Evolutionary conservation across 257 asterid species (phyloP).

Genomic region (Solanum rostratum): DNA sequence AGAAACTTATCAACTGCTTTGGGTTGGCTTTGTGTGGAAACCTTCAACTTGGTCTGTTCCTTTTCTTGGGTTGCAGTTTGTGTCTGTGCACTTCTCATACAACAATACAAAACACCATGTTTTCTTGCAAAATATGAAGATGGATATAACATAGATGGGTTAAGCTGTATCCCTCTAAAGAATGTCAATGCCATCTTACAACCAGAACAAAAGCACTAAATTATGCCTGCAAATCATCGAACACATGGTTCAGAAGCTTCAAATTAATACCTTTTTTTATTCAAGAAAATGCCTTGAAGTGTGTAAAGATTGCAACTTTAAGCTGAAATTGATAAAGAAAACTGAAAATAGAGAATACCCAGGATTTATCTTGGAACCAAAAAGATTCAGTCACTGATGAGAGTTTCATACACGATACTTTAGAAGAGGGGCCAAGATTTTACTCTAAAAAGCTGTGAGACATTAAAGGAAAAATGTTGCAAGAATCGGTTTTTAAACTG

Average conservation of each 20-base stretch:
- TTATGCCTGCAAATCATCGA: slow-evolving; percentile 3
- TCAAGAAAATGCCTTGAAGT: not conserved
- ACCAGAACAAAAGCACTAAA: not conserved
- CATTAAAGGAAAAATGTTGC: not conserved
- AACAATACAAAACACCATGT: slow-evolving; percentile 25
- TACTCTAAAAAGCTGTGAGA: not conserved
- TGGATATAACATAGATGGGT: slow-evolving; percentile 39
- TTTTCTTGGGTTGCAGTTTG: slow-evolving; percentile 52
- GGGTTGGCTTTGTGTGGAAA: slow-evolving; percentile 23
- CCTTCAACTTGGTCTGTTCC: slow-evolving; percentile 34
- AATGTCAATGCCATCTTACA: slow-evolving; percentile 62
- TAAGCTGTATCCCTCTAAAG: slow-evolving; percentile 56
- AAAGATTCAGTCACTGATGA: not conserved
- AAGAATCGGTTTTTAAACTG: not conserved
- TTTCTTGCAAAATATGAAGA: slow-evolving; percentile 45
- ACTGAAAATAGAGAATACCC: not conserved
- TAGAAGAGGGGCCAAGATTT: not conserved
- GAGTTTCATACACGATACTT: not conserved
- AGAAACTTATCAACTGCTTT: slow-evolving; percentile 32
- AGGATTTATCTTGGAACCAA: not conserved
- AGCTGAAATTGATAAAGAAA: not conserved
- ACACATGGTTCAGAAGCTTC: not conserved
- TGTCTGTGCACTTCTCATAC: slow-evolving; percentile 31
- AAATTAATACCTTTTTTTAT: not conserved
- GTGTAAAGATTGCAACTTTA: not conserved